Percentiles rank a stretch among this genome's conserved stretches.
These are phyloP conservation scores for Geosmithia flava DNA, from an alignment of 2,329 filamentous ascomycete genomes.

Conservation along the genomic window DNA sequence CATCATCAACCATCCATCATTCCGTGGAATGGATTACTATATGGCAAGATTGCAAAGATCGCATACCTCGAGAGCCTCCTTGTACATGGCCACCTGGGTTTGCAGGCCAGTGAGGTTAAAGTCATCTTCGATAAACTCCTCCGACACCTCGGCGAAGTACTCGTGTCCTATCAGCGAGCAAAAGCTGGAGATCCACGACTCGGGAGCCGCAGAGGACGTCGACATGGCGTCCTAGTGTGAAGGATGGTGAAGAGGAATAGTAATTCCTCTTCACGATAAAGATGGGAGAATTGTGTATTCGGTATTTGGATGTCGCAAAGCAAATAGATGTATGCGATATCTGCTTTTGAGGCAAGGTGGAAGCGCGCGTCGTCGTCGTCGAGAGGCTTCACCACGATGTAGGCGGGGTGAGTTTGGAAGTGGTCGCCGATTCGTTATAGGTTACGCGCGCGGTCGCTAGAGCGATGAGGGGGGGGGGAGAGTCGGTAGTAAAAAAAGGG, in stretches of 20 bases:
- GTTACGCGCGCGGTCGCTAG: background rate
- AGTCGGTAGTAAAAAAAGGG: background rate
- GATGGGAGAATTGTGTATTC: no score
- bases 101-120: conserved; percentile 96
- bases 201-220: conserved; percentile 48
- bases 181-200: conserved; percentile 98
- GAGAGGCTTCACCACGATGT: no score
- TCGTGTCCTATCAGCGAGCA: conserved; percentile 93
- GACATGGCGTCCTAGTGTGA: conserved; percentile 30
- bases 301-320: no score
- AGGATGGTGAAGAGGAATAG: no score
- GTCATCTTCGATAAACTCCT: conserved; percentile 99
- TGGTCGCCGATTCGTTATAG: background rate
- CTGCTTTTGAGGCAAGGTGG: background rate
- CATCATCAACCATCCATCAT: background rate
- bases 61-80: conserved; percentile 78
- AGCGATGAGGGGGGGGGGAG: background rate
- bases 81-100: conserved; percentile 95
- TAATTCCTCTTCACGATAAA: no score
- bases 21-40: no score
- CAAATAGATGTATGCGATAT: no score
- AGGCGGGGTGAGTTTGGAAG: background rate
- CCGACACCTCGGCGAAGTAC: conserved; percentile 97
- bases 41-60: background rate
- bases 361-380: no score